Base-by-base conservation (phyloP, 129 eudicot genomes). In the Helianthus tuberosus region DNA sequence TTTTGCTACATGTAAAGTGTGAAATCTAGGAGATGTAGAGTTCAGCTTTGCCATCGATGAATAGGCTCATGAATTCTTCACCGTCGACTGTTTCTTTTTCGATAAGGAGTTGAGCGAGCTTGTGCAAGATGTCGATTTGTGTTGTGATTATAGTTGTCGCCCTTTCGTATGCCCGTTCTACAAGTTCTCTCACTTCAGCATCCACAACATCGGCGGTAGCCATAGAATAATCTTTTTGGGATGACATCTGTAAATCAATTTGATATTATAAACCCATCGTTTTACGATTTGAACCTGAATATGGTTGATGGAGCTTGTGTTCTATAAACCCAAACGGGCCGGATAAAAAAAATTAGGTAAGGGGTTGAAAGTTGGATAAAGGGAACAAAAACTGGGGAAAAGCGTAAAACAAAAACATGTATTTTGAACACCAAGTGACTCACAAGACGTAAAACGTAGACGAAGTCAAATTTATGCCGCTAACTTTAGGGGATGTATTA, bases 11-110 rank as follows among this genome's bases (percentile, higher is more conserved):
- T 70, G 47, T 55, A n/a, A 32, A 81, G 47, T 60, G 53, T 58
- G 23, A 54, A 8, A 80, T 78, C 80, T 79, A 93, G 8, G 98
- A 57, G 59, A 86, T 83, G 70, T 79, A 95, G 61, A 95, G 85
- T 75, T 95, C 97, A 5, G 99, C 99, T 78, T 95, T 80, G 80
- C 97, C 99, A 69, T 95, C 99, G 14, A 95, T 95, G 88, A 95
- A 95, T n/a, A 95, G 96, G 89, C 99, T 95, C 99, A 95, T 91
- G 81, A 95, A 95, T 81, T 95, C 99, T 80, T 91, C 99, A 8
- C 99, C 97, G 43, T 91, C 97, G 11, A 95, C 94, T 1, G 96
- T 85, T 82, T 95, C 97, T 80, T 95, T 95, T 86, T 95, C 99
- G 6, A 95, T 91, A 16, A 95, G 96, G 55, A 95, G 85, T 55